These are phyloP conservation scores for Luvunga scandens DNA, from an alignment of 345 rosid genomes.

Conservation along the genomic window DNA sequence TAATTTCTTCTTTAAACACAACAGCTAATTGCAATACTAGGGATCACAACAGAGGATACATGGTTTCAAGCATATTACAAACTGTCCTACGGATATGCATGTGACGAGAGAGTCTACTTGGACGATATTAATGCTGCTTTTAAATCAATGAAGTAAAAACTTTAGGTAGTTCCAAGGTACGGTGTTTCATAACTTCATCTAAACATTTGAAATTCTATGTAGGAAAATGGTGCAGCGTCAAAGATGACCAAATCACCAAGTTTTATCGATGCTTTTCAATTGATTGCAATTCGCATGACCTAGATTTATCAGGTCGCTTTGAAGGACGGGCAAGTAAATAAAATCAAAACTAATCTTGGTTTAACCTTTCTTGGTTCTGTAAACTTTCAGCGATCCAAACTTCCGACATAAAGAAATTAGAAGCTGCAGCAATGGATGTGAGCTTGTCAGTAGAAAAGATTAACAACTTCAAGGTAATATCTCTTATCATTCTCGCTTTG, in stretches of 20 bases:
- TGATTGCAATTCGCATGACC: slow-evolving; percentile 91
- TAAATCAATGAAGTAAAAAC: slow-evolving; percentile 51
- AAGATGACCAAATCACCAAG: slow-evolving; percentile 49
- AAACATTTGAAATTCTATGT: slow-evolving; percentile 23
- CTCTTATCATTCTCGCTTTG: background rate
- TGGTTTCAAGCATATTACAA: slow-evolving; percentile 74
- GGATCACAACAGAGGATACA: slow-evolving; percentile 56
- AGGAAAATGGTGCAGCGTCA: slow-evolving; percentile 51
- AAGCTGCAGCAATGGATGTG: slow-evolving; percentile 69
- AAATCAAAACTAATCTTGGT: background rate
- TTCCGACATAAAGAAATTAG: slow-evolving; percentile 67
- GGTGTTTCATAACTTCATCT: background rate
- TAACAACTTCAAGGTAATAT: slow-evolving; percentile 57
- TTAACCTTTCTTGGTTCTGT: slow-evolving; percentile 3
- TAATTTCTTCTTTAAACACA: background rate
- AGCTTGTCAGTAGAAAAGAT: slow-evolving; percentile 58
- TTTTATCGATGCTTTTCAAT: slow-evolving; percentile 84
- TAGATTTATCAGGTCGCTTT: slow-evolving; percentile 89
- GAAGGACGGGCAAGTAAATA: slow-evolving; percentile 62
- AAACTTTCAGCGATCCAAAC: slow-evolving; percentile 42
- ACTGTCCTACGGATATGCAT: slow-evolving; percentile 44
- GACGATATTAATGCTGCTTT: slow-evolving; percentile 60
- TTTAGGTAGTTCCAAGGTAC: slow-evolving; percentile 3
- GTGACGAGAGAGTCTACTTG: slow-evolving; percentile 32
- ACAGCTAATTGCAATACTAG: slow-evolving; percentile 69